phyloP scores from a whole-genome alignment of 2,329 filamentous ascomycete species.

The Falciphora oryzae region DNA sequence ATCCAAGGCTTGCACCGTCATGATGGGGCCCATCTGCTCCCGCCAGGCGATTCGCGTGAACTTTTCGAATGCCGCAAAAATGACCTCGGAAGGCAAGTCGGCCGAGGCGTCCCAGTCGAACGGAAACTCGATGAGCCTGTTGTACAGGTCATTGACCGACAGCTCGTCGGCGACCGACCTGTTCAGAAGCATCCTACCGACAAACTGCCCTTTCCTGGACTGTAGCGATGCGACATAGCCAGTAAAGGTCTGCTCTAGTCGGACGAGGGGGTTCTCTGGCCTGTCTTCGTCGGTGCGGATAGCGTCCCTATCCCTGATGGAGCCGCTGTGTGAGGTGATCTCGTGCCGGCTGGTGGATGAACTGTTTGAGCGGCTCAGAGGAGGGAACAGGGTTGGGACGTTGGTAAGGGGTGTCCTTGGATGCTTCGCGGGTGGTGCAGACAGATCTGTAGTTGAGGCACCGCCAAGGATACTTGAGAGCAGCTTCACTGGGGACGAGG shows the following conservation, averaged over 20 bases:
- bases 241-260: slow-evolving; percentile 78
- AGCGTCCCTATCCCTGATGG: slow-evolving; percentile 42
- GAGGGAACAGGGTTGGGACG: slow-evolving; percentile 32
- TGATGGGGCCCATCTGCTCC: slow-evolving; percentile 79
- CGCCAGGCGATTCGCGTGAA: slow-evolving; percentile 85
- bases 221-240: slow-evolving; percentile 79
- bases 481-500: slow-evolving; percentile 84
- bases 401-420: slow-evolving; percentile 33
- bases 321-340: slow-evolving; percentile 45
- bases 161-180: slow-evolving; percentile 69
- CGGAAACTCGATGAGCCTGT: slow-evolving; percentile 77
- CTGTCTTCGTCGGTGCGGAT: slow-evolving; percentile 43
- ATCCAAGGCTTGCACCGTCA: slow-evolving; percentile 65
- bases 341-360: slow-evolving; percentile 44
- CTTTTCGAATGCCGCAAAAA: slow-evolving; percentile 91
- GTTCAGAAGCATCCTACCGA: slow-evolving; percentile 69
- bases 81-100: slow-evolving; percentile 72
- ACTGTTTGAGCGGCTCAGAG: slow-evolving; percentile 36
- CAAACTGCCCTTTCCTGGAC: slow-evolving; percentile 78
- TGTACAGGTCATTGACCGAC: slow-evolving; percentile 84
- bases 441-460: slow-evolving; percentile 30
- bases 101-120: slow-evolving; percentile 69
- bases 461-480: slow-evolving; percentile 75
- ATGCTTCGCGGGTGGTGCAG: slow-evolving; percentile 20
- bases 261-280: slow-evolving; percentile 61